Base-by-base conservation (phyloP, 192 early-diverging fungal genomes). In the Diversispora epigaea region DNA sequence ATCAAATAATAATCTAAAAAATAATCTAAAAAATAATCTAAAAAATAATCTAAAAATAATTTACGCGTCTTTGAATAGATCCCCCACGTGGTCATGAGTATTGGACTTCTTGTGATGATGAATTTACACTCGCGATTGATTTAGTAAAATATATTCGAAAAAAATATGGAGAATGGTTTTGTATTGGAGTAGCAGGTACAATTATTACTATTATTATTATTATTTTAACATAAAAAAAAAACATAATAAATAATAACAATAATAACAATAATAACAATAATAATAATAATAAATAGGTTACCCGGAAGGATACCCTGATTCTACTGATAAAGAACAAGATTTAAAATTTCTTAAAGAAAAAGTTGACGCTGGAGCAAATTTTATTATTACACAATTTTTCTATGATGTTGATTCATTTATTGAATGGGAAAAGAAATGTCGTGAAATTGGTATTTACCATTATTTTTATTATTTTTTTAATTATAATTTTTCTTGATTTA, bases 301-400 rank as follows among this genome's bases (percentile, higher is more conserved):
- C 81, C 96, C 96, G 12, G 98, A 99, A 82, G 94, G 93, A 21
- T 94, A 98, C 84, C 77, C 88, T 32, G 93, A 96, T 75, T 91
- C 90, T 71, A 79, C 85, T 17, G 85, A 90, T 82, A 84, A 83
- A 52, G 87, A 88, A 25, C 79, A 87, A 12, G 98, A 99, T 76
- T 82, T 98, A 52, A 58, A 74, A 57, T 86, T 87, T 79, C 86
- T 99, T 52, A 92, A 93, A 69, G 89, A 82, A 47, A 99, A 99
- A 84, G 86, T 94, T 6, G 89, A 94, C 56, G 92, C 94, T 10
- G 97, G 97, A 9, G 98, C 95, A 0, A 95, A 99, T 77, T 93
- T 95, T 77, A 87, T 98, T 49, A 91, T 99, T 61, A 95, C 98
- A 44, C 98, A 99, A 82, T 81, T 98, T 11, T 98, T 97, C 73